Conservation (phyloP, 1,284 basidiomycete species). For the Malassezia psittaci region DNA sequence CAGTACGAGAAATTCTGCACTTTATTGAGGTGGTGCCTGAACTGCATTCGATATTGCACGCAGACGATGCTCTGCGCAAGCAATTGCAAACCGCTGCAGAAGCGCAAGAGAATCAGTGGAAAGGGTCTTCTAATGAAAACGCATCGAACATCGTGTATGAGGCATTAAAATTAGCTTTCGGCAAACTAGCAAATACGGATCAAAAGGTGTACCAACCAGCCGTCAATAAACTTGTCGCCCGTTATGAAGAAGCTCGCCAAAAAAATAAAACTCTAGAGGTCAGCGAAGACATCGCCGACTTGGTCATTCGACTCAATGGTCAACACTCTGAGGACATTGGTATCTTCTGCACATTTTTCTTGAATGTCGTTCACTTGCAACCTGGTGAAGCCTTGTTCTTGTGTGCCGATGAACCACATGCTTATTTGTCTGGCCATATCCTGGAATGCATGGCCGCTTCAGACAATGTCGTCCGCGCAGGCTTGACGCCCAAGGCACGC, state of each 20-base stretch:
- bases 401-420: conserved; percentile 90
- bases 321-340: conserved; percentile 93
- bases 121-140: not conserved
- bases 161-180: conserved; percentile 25
- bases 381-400: conserved; percentile 87
- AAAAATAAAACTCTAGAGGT: conserved; percentile 13
- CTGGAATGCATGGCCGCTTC: conserved; percentile 46
- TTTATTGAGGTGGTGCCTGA: conserved; percentile 67
- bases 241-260: conserved; percentile 5
- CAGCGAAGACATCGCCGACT: conserved; percentile 49
- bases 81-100: not conserved
- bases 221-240: conserved; percentile 10
- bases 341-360: conserved; percentile 77
- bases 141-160: not conserved
- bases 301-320: conserved; percentile 62
- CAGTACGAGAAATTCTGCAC: conserved; percentile 60
- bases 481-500: conserved; percentile 88
- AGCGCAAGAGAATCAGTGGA: not conserved
- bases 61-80: conserved; percentile 6
- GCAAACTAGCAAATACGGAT: conserved; percentile 25
- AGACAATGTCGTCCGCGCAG: conserved; percentile 97
- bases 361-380: conserved; percentile 72
- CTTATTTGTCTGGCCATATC: conserved; percentile 62
- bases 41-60: conserved; percentile 52
- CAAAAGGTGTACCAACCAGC: conserved; percentile 6